Conservation (phyloP, 345 rosid genomes). For the Lepidium didymum region DNA sequence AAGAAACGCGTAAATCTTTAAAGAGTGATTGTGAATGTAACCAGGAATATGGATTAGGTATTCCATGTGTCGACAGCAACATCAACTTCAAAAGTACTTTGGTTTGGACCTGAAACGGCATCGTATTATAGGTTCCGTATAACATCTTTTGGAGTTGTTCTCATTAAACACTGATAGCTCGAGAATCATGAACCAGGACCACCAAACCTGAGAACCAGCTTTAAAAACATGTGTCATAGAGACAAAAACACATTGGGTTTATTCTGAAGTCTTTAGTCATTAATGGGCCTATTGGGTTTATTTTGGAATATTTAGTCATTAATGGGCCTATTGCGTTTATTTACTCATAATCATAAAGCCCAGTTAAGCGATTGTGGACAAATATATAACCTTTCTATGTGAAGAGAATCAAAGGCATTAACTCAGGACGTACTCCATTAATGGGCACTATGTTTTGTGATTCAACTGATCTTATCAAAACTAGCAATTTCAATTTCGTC, state of each 20-base stretch:
- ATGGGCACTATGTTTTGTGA: not conserved
- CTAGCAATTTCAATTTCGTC: not conserved
- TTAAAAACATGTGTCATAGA: not conserved
- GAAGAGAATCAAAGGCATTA: not conserved
- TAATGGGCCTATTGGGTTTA: not conserved
- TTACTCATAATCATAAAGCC: not conserved
- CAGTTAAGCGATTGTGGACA: not conserved
- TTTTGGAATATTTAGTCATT: not conserved
- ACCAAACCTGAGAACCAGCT: not conserved
- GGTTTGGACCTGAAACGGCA: not conserved
- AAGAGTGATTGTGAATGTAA: slow-evolving; percentile 5
- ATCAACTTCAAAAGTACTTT: not conserved
- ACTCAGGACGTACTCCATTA: not conserved
- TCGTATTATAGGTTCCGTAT: not conserved
- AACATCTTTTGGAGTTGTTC: not conserved
- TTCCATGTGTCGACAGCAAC: slow-evolving; percentile 16
- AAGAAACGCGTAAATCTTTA: slow-evolving; percentile 9
- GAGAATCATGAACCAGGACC: not conserved
- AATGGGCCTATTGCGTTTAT: not conserved
- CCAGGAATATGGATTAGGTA: slow-evolving; percentile 11
- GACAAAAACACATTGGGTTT: not conserved
- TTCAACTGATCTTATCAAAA: not conserved
- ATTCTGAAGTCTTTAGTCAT: too few relatives aligned
- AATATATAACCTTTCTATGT: not conserved
- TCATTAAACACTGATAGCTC: not conserved